Evolutionary conservation across 2,329 filamentous ascomycete genomes (phyloP).

Genomic region (Rutstroemia sp.): DNA sequence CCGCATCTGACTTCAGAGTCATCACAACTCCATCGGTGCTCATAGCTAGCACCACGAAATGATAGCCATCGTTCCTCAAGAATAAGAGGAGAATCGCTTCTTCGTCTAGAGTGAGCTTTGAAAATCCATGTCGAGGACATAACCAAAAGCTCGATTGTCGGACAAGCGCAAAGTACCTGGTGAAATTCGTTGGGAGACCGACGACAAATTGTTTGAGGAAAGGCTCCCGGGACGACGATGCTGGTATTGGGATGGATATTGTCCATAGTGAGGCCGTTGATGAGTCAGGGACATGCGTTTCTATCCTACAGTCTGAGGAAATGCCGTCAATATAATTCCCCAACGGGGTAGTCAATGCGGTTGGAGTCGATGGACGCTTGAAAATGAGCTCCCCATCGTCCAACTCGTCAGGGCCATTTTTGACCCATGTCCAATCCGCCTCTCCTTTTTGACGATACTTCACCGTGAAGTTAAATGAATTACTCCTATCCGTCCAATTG

Average conservation of each 20-base stretch:
- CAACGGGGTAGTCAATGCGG: neutral
- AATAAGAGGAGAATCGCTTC: slow-evolving; percentile 13
- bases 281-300: neutral
- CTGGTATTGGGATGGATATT: neutral
- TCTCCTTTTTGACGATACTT: neutral
- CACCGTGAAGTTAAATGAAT: neutral
- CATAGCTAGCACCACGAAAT: slow-evolving; percentile 11
- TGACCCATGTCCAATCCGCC: neutral
- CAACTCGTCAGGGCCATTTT: neutral
- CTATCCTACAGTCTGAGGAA: neutral
- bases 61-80: slow-evolving; percentile 8
- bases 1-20: neutral
- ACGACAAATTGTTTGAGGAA: neutral
- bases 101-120: neutral
- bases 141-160: slow-evolving; percentile 1
- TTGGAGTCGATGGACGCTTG: neutral
- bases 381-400: slow-evolving; percentile 4
- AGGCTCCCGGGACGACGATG: neutral
- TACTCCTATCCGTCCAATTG: neutral
- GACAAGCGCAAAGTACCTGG: slow-evolving; percentile 2
- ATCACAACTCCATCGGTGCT: slow-evolving; percentile 10
- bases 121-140: neutral
- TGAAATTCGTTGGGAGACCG: neutral
- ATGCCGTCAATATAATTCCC: neutral
- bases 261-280: neutral